These are phyloP conservation scores for Neoboletus brunneissimus DNA, from an alignment of 768 basidiomycete species.

Conservation along the genomic window DNA sequence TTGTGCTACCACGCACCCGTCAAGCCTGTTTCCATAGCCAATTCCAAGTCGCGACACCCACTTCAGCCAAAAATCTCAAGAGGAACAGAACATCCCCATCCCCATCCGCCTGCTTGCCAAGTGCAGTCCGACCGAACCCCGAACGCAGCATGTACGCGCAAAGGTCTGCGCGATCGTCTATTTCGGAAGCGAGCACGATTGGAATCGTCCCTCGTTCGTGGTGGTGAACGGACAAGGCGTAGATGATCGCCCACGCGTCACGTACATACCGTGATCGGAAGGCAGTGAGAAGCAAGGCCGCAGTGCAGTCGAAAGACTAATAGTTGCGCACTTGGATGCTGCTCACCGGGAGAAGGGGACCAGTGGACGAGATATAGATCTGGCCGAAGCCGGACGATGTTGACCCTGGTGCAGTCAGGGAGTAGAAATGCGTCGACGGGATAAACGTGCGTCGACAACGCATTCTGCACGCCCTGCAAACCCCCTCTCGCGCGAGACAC, in stretches of 20 bases:
- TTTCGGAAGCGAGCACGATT: constrained; percentile 28
- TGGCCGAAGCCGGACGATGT: too few species aligned
- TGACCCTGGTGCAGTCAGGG: too few species aligned
- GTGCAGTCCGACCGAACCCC: constrained; percentile 32
- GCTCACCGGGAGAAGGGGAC: constrained; percentile 13
- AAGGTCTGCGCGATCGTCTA: constrained; percentile 35
- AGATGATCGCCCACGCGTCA: constrained; percentile 41
- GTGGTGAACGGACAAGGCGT: constrained; percentile 40
- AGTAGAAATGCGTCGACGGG: too few species aligned
- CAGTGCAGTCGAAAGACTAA: constrained; percentile 5
- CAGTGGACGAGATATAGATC: too few species aligned
- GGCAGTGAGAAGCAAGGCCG: constrained; percentile 12
- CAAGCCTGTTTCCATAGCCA: background rate
- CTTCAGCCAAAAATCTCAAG: too few species aligned
- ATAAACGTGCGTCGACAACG: too few species aligned
- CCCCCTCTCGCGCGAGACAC: too few species aligned
- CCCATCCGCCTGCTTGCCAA: constrained; percentile 1
- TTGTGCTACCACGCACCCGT: constrained; percentile 12
- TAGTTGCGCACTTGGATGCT: constrained; percentile 12
- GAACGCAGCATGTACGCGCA: constrained; percentile 37
- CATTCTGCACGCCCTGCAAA: too few species aligned
- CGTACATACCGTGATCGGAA: constrained; percentile 28
- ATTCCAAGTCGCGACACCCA: constrained; percentile 23
- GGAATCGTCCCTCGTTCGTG: constrained; percentile 43
- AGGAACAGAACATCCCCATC: too few species aligned